Evolutionary conservation across 1,284 basidiomycete species (phyloP).

Genomic region (Ustilago hordei): DNA sequence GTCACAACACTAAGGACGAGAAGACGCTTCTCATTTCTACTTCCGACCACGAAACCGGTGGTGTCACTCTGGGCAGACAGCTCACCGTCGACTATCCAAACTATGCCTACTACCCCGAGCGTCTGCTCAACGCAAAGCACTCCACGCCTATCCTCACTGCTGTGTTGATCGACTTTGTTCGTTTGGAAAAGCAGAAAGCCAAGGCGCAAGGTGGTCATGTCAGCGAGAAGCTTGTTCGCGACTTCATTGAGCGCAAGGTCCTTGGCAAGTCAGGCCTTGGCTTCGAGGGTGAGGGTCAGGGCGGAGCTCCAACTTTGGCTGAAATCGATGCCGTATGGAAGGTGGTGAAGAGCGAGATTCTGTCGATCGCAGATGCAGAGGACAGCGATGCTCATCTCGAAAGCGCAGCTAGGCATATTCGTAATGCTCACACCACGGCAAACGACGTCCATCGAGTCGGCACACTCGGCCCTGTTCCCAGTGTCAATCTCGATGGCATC

Average conservation of each 20-base stretch:
- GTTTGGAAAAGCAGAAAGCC: constrained; percentile 6
- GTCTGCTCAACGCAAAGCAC: constrained; percentile 66
- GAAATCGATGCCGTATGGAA: constrained; percentile 64
- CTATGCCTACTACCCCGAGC: constrained; percentile 69
- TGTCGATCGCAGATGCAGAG: constrained; percentile 11
- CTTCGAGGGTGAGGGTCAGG: constrained; percentile 19
- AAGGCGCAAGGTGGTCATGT: constrained; percentile 1
- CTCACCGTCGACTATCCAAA: constrained; percentile 65
- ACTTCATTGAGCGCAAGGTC: constrained; percentile 46
- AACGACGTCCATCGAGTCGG: not conserved
- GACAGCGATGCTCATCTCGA: not conserved
- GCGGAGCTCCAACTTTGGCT: constrained; percentile 39
- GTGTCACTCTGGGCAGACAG: constrained; percentile 69
- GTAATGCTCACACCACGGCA: constrained; percentile 9
- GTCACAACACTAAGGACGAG: constrained; percentile 59
- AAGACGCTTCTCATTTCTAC: constrained; percentile 69
- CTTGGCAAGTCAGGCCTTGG: constrained; percentile 44
- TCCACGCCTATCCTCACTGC: constrained; percentile 65
- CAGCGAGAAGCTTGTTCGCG: constrained; percentile 26
- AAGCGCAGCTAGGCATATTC: not conserved
- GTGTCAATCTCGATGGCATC: constrained; percentile 44
- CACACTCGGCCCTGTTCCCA: constrained; percentile 28
- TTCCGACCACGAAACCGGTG: constrained; percentile 71
- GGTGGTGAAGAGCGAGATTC: constrained; percentile 33
- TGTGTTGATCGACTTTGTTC: constrained; percentile 54